Percentiles rank a stretch among this genome's conserved stretches.
Conservation (phyloP, 139 green algal genomes). For the Chlamydomonas urium region DNA sequence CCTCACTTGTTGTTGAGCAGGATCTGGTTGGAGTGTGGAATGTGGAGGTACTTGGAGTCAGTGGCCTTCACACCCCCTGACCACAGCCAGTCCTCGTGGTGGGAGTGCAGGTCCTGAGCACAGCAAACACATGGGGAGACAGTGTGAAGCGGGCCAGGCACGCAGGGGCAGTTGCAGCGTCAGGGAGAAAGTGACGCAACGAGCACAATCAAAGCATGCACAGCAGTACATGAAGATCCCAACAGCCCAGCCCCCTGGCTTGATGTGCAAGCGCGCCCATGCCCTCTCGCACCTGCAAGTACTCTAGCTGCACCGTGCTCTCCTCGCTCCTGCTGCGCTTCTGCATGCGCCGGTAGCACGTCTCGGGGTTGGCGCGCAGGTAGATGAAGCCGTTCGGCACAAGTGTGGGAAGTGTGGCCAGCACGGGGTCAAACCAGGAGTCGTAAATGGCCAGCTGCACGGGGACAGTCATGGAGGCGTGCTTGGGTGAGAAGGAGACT, state of each 20-base stretch:
- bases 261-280: background rate
- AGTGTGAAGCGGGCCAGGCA: background rate
- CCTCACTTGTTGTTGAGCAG: no score
- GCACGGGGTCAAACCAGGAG: conserved; percentile 59
- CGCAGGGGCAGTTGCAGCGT: background rate
- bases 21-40: no score
- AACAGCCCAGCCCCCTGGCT: background rate
- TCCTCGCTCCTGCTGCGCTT: conserved; percentile 50
- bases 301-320: conserved; percentile 53
- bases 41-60: conserved; percentile 3
- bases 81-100: conserved; percentile 91
- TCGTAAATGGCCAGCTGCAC: conserved; percentile 81
- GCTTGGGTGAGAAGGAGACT: background rate
- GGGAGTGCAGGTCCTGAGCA: conserved; percentile 16
- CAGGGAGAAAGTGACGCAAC: no score
- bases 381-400: conserved; percentile 96
- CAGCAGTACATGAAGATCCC: background rate
- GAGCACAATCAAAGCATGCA: no score
- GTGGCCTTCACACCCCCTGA: background rate
- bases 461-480: background rate
- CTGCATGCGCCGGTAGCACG: conserved; percentile 70
- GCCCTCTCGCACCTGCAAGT: conserved; percentile 60
- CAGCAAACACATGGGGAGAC: background rate
- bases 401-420: conserved; percentile 58
- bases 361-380: conserved; percentile 63